Evolutionary conservation across 2,329 filamentous ascomycete genomes (phyloP), one percentile per base, ranked within the genome.

Genomic region (Trichoderma atroviride): DNA sequence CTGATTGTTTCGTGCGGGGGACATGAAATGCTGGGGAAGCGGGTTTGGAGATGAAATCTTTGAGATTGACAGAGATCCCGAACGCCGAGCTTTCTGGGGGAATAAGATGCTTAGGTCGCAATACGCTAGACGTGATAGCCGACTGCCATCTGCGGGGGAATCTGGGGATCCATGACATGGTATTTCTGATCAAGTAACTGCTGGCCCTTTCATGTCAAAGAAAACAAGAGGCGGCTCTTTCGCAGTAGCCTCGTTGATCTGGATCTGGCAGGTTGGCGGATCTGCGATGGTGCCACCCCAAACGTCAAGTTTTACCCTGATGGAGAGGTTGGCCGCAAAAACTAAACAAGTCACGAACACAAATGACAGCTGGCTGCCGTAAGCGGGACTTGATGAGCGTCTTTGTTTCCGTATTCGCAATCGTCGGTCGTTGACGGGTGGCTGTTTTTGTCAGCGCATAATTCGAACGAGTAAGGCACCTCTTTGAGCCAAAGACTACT

Each of bases 41-140:
- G 13, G 63, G 63, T 66, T 43, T 35, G 37, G 35, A 58, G 53
- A 58, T 37, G 2, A 29, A 50, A 58, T 56, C 57, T 53, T 58
- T 14, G 53, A 66, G 52, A 65, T 33, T 14, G 31, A 50, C 40
- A 53, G 31, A 64, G 50, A 64, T 65, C 62, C 63, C 55, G 55
- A 67, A 67, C 14, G 31, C 63, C 40, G 63, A 67, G 43, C 33
- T 43, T 50, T 67, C 63, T 59, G 63, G 63, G 61, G 63, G 63
- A 67, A 67, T 67, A 59, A 59, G 63, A 67, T 59, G 63, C 63
- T 52, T 59, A 67, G 63, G 33, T 63, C 29, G 22, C 43, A 22
- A 43, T 43, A 19, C 63, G 61, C 61, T 64, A 56, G 61, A 40
- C 3, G 29, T 56, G 61, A 64, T 40, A 40, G 50, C 35, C 19